Evolutionary conservation across 768 basidiomycete genomes (phyloP).

Genomic region (Suillus occidentalis): DNA sequence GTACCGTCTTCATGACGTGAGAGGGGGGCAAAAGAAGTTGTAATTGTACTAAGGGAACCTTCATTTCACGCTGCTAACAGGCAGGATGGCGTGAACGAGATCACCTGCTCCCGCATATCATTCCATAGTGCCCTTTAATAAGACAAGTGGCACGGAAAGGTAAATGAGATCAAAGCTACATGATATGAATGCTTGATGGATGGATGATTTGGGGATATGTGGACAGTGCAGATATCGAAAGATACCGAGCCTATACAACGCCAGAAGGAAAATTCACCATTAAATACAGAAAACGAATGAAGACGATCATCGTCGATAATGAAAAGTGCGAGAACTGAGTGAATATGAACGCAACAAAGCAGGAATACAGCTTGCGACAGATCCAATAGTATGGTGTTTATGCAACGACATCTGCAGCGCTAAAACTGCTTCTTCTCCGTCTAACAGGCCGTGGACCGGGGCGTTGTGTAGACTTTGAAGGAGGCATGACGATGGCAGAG

Average conservation of each 20-base stretch:
- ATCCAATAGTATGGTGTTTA: constrained; percentile 32
- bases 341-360: constrained; percentile 16
- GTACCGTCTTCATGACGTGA: constrained; percentile 3
- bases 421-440: constrained; percentile 83
- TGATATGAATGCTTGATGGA: constrained; percentile 2
- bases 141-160: background rate
- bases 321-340: constrained; percentile 7
- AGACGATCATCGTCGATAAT: constrained; percentile 9
- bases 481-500: constrained; percentile 67
- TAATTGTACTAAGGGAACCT: background rate
- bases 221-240: constrained; percentile 14
- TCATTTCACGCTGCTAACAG: background rate
- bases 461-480: constrained; percentile 63
- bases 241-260: constrained; percentile 32
- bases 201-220: constrained; percentile 15
- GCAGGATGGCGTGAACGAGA: background rate
- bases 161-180: constrained; percentile 9
- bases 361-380: constrained; percentile 8
- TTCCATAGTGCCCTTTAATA: constrained; percentile 1
- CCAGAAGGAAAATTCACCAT: constrained; percentile 25
- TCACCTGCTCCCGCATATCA: background rate
- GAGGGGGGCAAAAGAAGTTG: background rate
- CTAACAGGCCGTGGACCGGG: constrained; percentile 74
- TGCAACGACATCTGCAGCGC: constrained; percentile 81
- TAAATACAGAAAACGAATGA: constrained; percentile 26